Evolutionary conservation across 1,284 basidiomycete genomes (phyloP).

Genomic region (Crepidotus sp.): DNA sequence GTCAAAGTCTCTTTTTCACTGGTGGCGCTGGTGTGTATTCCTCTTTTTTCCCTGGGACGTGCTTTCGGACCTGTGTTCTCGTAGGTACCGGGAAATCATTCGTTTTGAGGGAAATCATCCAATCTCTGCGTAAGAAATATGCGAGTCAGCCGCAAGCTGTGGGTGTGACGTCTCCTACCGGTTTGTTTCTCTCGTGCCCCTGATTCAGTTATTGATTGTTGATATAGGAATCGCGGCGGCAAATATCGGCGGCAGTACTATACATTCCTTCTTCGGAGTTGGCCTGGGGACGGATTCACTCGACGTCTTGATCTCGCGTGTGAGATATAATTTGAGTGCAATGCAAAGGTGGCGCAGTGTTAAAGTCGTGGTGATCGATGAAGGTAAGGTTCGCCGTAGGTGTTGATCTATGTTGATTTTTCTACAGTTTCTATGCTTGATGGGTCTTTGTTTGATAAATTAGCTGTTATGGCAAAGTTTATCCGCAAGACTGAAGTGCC

Average conservation of each 20-base stretch:
- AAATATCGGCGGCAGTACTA: slow-evolving; percentile 87
- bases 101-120: slow-evolving; percentile 84
- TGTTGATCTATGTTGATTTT: too few species aligned
- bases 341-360: slow-evolving; percentile 61
- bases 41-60: background rate
- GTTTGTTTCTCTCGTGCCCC: slow-evolving; percentile 25
- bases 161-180: slow-evolving; percentile 88
- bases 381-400: slow-evolving; percentile 63
- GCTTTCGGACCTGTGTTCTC: too few species aligned
- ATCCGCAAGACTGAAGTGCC: slow-evolving; percentile 35
- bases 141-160: slow-evolving; percentile 46
- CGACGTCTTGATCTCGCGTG: slow-evolving; percentile 55
- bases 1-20: slow-evolving; percentile 87
- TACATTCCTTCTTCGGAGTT: slow-evolving; percentile 92
- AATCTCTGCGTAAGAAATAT: slow-evolving; percentile 45
- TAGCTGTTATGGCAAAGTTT: slow-evolving; percentile 51
- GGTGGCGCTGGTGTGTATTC: slow-evolving; percentile 75
- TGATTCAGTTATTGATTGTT: background rate
- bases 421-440: slow-evolving; percentile 99
- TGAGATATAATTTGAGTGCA: slow-evolving; percentile 66
- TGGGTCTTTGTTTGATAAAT: slow-evolving; percentile 83
- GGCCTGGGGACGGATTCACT: slow-evolving; percentile 71
- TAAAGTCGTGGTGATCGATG: slow-evolving; percentile 86
- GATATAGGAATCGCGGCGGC: slow-evolving; percentile 76
- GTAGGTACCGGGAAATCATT: slow-evolving; percentile 93